phyloP scores from a whole-genome alignment of 805 yeast genomes.

The Saccharomycopsis sp. region DNA sequence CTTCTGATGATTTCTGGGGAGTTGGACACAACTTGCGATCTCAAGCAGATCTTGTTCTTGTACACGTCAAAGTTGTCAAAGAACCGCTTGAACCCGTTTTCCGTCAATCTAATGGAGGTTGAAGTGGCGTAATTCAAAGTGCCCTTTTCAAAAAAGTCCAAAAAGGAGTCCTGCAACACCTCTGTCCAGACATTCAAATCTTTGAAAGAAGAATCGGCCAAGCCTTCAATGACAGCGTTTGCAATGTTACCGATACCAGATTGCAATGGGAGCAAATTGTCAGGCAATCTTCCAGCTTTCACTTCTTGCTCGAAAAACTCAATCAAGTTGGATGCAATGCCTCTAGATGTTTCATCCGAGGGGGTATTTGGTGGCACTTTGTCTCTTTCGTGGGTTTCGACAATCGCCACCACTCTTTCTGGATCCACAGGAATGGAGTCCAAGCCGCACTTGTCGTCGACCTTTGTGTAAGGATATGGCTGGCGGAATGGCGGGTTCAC shows the following conservation, averaged over 20 bases:
- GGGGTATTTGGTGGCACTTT: conserved; percentile 85
- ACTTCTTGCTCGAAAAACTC: conserved; percentile 89
- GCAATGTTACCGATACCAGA: conserved; percentile 99
- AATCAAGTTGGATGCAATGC: conserved; percentile 77
- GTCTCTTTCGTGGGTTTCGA: conserved; percentile 72
- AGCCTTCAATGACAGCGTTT: conserved; percentile 94
- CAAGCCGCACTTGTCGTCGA: conserved; percentile 63
- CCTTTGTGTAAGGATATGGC: conserved; percentile 80
- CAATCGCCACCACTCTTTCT: conserved; percentile 79
- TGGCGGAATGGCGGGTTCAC: conserved; percentile 81
- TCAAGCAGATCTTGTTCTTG: conserved; percentile 72
- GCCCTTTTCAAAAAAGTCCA: conserved; percentile 89
- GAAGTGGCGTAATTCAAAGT: conserved; percentile 92
- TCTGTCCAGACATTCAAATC: conserved; percentile 95
- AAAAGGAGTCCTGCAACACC: conserved; percentile 94
- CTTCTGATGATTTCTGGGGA: conserved; percentile 95
- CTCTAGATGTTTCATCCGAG: conserved; percentile 69
- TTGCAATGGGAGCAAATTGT: conserved; percentile 88
- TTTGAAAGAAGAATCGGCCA: conserved; percentile 79
- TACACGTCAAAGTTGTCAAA: conserved; percentile 85
- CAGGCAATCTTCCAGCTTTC: conserved; percentile 81
- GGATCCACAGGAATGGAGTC: conserved; percentile 83
- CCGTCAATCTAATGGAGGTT: conserved; percentile 90
- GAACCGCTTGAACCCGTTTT: conserved; percentile 78
- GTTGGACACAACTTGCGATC: conserved; percentile 94